Percentiles rank a stretch among this genome's conserved stretches.
Conservation (phyloP, 257 asterid genomes). For the Lantana camara region DNA sequence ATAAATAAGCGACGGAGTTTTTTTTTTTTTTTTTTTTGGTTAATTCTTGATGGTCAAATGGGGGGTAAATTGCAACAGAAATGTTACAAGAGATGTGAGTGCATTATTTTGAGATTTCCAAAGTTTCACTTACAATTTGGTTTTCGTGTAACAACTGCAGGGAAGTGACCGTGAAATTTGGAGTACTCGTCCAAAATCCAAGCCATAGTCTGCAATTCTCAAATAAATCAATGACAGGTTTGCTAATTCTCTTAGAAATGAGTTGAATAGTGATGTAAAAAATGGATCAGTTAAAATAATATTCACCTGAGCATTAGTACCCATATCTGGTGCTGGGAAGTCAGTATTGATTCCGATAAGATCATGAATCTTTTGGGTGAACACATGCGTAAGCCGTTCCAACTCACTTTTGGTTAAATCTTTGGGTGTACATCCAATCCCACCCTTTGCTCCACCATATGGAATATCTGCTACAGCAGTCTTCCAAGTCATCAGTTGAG, state of each 20-base stretch:
- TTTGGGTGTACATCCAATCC: conserved; percentile 74
- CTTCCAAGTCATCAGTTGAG: conserved; percentile 92
- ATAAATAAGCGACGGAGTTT: not conserved
- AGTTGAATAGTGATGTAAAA: not conserved
- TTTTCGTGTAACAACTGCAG: conserved; percentile 83
- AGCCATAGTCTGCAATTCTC: conserved; percentile 73
- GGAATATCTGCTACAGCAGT: conserved; percentile 79
- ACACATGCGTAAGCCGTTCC: conserved; percentile 80
- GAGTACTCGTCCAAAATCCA: conserved; percentile 93
- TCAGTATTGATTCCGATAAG: conserved; percentile 74
- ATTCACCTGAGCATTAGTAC: conserved; percentile 74
- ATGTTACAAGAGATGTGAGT: too few species aligned
- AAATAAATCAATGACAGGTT: conserved; percentile 8
- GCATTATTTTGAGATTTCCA: not conserved
- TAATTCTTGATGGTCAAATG: too few species aligned
- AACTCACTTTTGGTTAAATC: conserved; percentile 60
- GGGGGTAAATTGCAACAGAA: too few species aligned
- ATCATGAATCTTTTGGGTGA: conserved; percentile 82
- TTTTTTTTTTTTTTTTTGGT: too few species aligned
- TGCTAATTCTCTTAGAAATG: not conserved
- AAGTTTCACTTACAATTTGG: conserved; percentile 58
- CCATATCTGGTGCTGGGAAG: conserved; percentile 92
- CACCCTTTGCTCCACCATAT: conserved; percentile 87
- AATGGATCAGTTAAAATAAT: not conserved
- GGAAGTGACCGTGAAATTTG: conserved; percentile 80